These are phyloP conservation scores for Gonapodya sp. DNA, from an alignment of 192 early-diverging fungal genomes.

Conservation along the genomic window DNA sequence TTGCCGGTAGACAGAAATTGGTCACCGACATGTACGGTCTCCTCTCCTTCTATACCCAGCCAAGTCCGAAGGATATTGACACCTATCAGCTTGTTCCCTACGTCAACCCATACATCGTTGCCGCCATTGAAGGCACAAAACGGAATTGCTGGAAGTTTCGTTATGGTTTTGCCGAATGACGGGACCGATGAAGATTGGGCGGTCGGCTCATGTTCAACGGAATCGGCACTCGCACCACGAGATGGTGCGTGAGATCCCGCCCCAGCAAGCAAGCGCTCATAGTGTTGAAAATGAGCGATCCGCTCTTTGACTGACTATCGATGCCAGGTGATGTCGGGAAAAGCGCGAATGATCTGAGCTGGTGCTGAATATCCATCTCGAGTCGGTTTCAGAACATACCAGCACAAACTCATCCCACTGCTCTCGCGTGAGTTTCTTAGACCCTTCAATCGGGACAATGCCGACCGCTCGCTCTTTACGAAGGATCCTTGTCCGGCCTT, in stretches of 20 bases:
- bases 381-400: conserved; percentile 24
- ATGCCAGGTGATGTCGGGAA: too few species aligned
- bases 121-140: conserved; percentile 94
- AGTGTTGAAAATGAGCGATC: not conserved
- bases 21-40: conserved; percentile 81
- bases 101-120: conserved; percentile 83
- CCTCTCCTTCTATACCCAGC: conserved; percentile 41
- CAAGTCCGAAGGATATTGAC: conserved; percentile 67
- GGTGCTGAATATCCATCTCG: not conserved
- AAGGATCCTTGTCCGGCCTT: conserved; percentile 42
- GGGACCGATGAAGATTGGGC: not conserved
- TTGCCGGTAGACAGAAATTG: conserved; percentile 90
- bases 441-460: conserved; percentile 18
- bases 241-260: not conserved
- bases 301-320: not conserved
- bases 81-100: conserved; percentile 90
- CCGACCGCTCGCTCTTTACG: conserved; percentile 76
- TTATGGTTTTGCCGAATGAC: not conserved
- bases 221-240: not conserved
- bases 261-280: not conserved
- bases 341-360: not conserved
- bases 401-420: conserved; percentile 83
- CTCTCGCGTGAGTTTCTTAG: conserved; percentile 54
- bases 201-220: not conserved
- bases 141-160: conserved; percentile 32